phyloP scores from a whole-genome alignment of 768 basidiomycete genomes.

The Clavulina sp. region DNA sequence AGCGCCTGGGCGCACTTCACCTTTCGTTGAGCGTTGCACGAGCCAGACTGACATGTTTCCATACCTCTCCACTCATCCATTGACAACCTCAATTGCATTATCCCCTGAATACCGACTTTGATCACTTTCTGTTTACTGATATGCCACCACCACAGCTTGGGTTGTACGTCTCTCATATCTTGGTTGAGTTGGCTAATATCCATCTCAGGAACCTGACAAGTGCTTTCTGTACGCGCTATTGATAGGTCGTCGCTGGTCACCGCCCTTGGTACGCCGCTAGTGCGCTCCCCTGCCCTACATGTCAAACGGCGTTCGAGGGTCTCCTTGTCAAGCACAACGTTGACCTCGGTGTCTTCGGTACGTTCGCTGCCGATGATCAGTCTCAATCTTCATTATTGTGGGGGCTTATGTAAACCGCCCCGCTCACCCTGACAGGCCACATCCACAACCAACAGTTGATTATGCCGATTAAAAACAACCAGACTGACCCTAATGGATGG shows the following conservation, averaged over 20 bases:
- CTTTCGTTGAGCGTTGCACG: background rate
- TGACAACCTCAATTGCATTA: too few species aligned
- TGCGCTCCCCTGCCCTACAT: background rate
- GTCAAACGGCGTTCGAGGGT: conserved; percentile 14
- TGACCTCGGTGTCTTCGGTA: conserved; percentile 4
- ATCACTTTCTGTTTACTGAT: too few species aligned
- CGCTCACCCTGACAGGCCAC: background rate
- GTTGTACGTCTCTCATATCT: too few species aligned
- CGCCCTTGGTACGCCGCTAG: background rate
- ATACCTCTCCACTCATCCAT: too few species aligned
- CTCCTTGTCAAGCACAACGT: conserved; percentile 15
- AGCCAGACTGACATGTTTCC: background rate
- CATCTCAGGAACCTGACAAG: too few species aligned
- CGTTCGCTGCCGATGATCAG: background rate
- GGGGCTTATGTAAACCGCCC: too few species aligned
- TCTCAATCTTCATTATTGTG: background rate
- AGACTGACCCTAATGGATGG: background rate
- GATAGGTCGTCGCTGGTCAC: too few species aligned
- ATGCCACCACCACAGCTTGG: too few species aligned
- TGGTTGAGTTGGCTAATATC: too few species aligned
- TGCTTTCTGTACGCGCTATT: too few species aligned
- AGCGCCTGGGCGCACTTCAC: background rate
- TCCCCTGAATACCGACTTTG: too few species aligned
- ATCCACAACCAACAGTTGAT: background rate
- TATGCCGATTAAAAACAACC: background rate